Evolutionary conservation across 2,329 filamentous ascomycete genomes (phyloP).

Genomic region (Venturia aucupariae): DNA sequence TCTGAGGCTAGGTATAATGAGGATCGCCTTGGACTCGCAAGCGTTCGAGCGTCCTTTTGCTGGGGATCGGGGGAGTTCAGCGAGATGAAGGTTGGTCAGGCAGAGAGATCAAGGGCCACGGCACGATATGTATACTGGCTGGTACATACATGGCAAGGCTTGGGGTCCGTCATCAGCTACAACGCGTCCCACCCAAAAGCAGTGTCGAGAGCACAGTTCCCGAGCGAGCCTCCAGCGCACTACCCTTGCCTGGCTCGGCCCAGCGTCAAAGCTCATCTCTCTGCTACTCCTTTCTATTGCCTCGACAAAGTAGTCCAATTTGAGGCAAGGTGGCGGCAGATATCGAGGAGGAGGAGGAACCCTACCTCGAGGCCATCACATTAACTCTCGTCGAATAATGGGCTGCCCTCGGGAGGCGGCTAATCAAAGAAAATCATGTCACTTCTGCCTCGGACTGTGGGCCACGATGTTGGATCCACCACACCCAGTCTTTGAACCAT

Average conservation of each 20-base stretch:
- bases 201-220: slow-evolving; percentile 7
- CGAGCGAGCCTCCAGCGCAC: background rate
- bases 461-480: slow-evolving; percentile 6
- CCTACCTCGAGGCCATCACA: background rate
- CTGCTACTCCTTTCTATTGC: slow-evolving; percentile 2
- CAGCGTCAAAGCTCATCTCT: slow-evolving; percentile 10
- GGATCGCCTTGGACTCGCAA: background rate
- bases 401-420: slow-evolving; percentile 1
- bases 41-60: background rate
- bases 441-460: background rate
- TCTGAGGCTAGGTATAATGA: slow-evolving; percentile 1
- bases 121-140: slow-evolving; percentile 7
- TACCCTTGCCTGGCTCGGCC: slow-evolving; percentile 9
- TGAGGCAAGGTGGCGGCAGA: background rate
- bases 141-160: background rate
- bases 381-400: background rate
- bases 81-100: background rate
- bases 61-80: background rate
- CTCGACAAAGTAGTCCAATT: background rate
- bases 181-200: slow-evolving; percentile 4
- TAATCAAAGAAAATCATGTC: slow-evolving; percentile 1
- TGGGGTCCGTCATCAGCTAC: background rate
- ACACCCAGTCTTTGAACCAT: background rate
- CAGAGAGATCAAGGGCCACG: background rate
- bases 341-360: background rate